A percentile compares a stretch with the other conserved stretches of the same genome.
These are phyloP conservation scores for Leccinum variicolor DNA, from an alignment of 768 basidiomycete species.

Conservation along the genomic window DNA sequence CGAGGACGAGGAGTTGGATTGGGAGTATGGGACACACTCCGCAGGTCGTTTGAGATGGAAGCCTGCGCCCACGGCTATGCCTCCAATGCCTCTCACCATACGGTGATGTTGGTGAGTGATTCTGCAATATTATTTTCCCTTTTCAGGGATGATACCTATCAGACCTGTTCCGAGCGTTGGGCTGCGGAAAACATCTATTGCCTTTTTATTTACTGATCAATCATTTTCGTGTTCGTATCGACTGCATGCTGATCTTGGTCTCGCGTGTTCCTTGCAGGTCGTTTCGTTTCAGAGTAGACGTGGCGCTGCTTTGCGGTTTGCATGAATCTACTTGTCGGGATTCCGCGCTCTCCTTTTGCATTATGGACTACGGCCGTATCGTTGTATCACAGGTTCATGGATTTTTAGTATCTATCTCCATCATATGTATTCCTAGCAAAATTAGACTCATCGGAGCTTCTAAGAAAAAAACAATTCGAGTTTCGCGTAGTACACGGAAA, in stretches of 20 bases:
- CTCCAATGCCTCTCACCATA: slow-evolving; percentile 39
- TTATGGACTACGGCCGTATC: slow-evolving; percentile 15
- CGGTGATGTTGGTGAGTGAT: slow-evolving; percentile 26
- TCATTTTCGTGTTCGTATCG: not conserved
- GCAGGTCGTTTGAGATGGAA: slow-evolving; percentile 52
- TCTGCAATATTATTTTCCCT: slow-evolving; percentile 7
- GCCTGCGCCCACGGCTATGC: slow-evolving; percentile 53
- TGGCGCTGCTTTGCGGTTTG: not conserved
- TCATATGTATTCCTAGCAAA: slow-evolving; percentile 14
- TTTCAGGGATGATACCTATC: slow-evolving; percentile 59
- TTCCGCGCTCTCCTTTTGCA: slow-evolving; percentile 2
- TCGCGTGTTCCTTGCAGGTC: slow-evolving; percentile 5
- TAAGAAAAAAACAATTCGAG: not conserved
- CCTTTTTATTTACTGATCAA: slow-evolving; percentile 45
- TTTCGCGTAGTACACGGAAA: not conserved
- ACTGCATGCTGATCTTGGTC: slow-evolving; percentile 9
- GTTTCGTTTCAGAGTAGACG: not conserved
- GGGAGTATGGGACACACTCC: slow-evolving; percentile 53
- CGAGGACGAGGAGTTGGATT: slow-evolving; percentile 38
- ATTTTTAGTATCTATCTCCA: not conserved
- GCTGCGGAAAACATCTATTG: slow-evolving; percentile 64
- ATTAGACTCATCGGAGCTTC: not conserved
- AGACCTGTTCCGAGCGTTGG: slow-evolving; percentile 75
- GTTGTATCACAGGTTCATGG: slow-evolving; percentile 12
- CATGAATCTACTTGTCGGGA: not conserved